Conservation (phyloP, 306 rosid genomes). For the Cucumis cinereus region DNA sequence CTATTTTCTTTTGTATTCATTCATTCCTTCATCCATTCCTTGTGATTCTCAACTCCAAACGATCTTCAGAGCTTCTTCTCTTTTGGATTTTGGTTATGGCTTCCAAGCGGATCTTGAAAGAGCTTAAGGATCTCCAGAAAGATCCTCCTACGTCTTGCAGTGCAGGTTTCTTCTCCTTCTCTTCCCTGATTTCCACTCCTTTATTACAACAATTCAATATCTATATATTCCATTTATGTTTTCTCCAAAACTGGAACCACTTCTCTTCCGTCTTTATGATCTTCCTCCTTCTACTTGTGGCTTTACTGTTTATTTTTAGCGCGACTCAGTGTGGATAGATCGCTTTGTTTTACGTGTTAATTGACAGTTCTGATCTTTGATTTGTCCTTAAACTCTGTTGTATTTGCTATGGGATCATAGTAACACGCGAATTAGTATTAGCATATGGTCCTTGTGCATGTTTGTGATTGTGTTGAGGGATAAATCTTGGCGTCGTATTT, state of each 20-base stretch:
- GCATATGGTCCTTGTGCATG: neutral
- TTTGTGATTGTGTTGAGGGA: neutral
- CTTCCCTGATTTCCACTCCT: neutral
- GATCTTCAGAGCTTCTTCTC: neutral
- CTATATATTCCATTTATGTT: neutral
- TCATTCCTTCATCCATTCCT: neutral
- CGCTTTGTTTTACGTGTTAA: neutral
- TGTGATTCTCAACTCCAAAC: neutral
- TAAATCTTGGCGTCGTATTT: neutral
- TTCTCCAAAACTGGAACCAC: neutral
- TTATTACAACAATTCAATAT: neutral
- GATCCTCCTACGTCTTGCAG: conserved; percentile 82
- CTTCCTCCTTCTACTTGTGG: neutral
- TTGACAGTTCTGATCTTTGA: neutral
- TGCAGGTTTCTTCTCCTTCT: conserved; percentile 28
- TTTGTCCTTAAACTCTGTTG: neutral
- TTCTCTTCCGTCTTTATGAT: neutral
- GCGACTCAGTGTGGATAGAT: neutral
- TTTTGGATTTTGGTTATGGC: conserved; percentile 33
- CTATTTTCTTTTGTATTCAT: neutral
- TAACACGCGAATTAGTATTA: neutral
- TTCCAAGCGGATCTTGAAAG: conserved; percentile 31
- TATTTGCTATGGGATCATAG: neutral
- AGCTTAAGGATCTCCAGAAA: conserved; percentile 12
- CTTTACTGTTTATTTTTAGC: neutral